Evolutionary conservation across 208 protist species (phyloP).

Genomic region (Kentomonas sorsogonicus): DNA sequence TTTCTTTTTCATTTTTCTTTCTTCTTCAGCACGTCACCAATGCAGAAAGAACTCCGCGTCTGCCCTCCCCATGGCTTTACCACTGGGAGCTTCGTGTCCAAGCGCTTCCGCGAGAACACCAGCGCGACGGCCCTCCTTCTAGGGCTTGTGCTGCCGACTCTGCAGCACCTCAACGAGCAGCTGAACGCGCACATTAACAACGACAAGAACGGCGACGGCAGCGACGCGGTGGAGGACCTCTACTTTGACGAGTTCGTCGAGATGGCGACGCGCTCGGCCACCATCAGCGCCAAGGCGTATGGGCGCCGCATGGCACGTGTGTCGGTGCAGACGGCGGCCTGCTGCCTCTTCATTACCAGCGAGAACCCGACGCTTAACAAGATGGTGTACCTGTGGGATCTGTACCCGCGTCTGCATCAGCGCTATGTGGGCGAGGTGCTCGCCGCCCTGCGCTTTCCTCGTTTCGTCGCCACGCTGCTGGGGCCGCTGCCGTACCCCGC

Average conservation of each 20-base stretch:
- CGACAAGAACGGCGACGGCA: too few species aligned
- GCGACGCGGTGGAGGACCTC: too few species aligned
- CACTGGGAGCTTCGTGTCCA: conserved; percentile 25
- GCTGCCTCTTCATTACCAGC: conserved; percentile 37
- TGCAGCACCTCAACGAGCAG: conserved; percentile 41
- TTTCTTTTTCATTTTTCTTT: conserved; percentile 14
- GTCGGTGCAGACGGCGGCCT: conserved; percentile 41
- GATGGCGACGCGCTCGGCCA: conserved; percentile 26
- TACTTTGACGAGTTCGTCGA: conserved; percentile 44
- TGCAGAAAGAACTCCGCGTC: conserved; percentile 6
- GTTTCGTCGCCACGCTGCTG: conserved; percentile 46
- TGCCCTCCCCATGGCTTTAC: conserved; percentile 48
- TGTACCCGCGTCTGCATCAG: conserved; percentile 67
- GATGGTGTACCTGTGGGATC: conserved; percentile 71
- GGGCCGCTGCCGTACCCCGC: conserved; percentile 24
- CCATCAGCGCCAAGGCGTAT: conserved; percentile 29
- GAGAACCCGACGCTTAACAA: conserved; percentile 32
- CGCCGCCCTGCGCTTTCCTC: conserved; percentile 37
- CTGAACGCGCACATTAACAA: conserved; percentile 55
- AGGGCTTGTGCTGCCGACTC: conserved; percentile 48
- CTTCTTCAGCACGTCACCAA: conserved; percentile 4
- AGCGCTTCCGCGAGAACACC: conserved; percentile 62
- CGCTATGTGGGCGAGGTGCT: conserved; percentile 49
- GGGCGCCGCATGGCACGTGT: conserved; percentile 50
- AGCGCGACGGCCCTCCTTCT: conserved; percentile 41